Evolutionary conservation across 805 yeast species (phyloP).

Genomic region (Naumovozyma castellii): DNA sequence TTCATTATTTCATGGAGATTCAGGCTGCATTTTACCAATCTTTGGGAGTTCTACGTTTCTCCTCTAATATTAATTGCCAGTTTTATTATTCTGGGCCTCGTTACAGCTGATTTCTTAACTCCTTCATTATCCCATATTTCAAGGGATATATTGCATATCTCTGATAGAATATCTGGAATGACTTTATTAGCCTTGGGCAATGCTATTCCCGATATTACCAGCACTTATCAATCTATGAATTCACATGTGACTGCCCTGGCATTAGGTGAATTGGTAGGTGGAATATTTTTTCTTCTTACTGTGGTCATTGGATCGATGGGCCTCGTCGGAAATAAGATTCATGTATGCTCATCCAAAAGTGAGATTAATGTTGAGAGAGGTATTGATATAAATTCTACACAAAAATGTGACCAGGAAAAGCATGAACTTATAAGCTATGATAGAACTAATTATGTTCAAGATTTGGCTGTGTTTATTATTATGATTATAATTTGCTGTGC

Average conservation of each 20-base stretch:
- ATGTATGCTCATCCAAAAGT: constrained; percentile 30
- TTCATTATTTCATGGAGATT: constrained; percentile 3
- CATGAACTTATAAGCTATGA: constrained; percentile 18
- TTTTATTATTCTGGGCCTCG: constrained; percentile 58
- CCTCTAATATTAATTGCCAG: constrained; percentile 30
- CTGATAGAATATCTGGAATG: constrained; percentile 75
- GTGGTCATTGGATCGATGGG: constrained; percentile 77
- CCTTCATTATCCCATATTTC: constrained; percentile 70
- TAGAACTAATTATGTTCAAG: constrained; percentile 45
- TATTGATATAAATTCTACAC: background rate
- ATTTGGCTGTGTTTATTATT: constrained; percentile 45
- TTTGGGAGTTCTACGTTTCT: constrained; percentile 10
- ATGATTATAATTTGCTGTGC: constrained; percentile 42
- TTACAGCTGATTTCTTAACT: constrained; percentile 75
- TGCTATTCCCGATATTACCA: constrained; percentile 82
- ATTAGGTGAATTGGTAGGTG: constrained; percentile 84
- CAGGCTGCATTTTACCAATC: background rate
- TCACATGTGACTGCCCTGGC: constrained; percentile 69
- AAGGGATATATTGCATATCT: constrained; percentile 41
- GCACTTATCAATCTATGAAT: constrained; percentile 75
- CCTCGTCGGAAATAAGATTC: constrained; percentile 47
- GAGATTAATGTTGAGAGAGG: background rate
- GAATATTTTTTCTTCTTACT: constrained; percentile 72
- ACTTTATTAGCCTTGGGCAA: constrained; percentile 86
- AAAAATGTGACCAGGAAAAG: background rate